phyloP scores from a whole-genome alignment of 106 monocot species.

The Vanilla planifolia region DNA sequence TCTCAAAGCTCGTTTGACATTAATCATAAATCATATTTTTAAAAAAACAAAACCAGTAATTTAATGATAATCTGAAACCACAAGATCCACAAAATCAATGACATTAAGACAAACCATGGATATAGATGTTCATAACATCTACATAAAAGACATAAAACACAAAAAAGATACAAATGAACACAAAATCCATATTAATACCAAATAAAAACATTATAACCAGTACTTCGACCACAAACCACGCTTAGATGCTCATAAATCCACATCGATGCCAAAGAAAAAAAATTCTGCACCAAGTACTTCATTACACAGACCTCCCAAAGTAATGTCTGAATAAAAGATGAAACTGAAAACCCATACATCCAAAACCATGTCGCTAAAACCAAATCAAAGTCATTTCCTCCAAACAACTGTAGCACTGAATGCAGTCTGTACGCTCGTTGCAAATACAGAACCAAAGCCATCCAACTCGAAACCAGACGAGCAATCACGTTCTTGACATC shows the following conservation, averaged over 20 bases:
- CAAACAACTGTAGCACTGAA: conserved; percentile 14
- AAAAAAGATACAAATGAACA: neutral
- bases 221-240: too few relatives aligned
- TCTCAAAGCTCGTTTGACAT: neutral
- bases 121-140: neutral
- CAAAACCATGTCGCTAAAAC: conserved; percentile 2
- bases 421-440: conserved; percentile 8
- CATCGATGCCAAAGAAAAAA: neutral
- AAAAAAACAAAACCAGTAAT: conserved; percentile 1
- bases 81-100: too few relatives aligned
- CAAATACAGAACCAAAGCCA: conserved; percentile 30
- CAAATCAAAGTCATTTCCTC: conserved; percentile 4
- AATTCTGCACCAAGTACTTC: neutral
- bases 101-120: too few relatives aligned
- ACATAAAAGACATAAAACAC: neutral
- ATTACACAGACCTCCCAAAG: neutral
- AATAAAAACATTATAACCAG: too few relatives aligned
- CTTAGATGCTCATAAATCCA: too few relatives aligned
- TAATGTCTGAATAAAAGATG: neutral
- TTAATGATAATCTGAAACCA: too few relatives aligned
- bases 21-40: neutral
- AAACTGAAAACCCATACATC: conserved; percentile 4
- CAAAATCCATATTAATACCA: neutral
- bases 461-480: conserved; percentile 27
- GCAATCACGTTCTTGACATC: conserved; percentile 23